Conservation (phyloP, 2,329 filamentous ascomycete genomes). For the Colletotrichum scovillei region DNA sequence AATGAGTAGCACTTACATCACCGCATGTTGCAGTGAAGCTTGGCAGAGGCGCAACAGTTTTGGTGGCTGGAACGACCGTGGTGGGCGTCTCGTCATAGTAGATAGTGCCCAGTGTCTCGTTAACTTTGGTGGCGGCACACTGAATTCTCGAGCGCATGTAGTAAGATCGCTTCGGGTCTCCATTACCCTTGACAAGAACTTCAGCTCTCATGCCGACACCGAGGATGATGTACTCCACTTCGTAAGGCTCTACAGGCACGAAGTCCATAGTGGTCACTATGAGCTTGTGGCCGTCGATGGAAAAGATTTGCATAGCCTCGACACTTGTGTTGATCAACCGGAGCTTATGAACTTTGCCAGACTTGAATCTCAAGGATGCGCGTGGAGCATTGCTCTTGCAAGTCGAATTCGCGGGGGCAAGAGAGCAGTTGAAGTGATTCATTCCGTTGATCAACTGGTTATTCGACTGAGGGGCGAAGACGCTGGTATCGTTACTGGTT, state of each 20-base stretch:
- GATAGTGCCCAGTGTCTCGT: slow-evolving; percentile 1
- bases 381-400: slow-evolving; percentile 11
- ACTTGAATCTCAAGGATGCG: slow-evolving; percentile 16
- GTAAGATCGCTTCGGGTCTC: slow-evolving; percentile 13
- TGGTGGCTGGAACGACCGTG: background rate
- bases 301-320: slow-evolving; percentile 32
- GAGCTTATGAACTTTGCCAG: slow-evolving; percentile 28
- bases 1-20: slow-evolving; percentile 1
- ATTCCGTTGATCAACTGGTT: slow-evolving; percentile 58
- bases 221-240: slow-evolving; percentile 20
- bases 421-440: slow-evolving; percentile 53
- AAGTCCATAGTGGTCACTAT: slow-evolving; percentile 24
- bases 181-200: slow-evolving; percentile 24
- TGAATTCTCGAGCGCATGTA: slow-evolving; percentile 20
- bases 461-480: slow-evolving; percentile 46
- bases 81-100: slow-evolving; percentile 13
- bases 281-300: slow-evolving; percentile 27
- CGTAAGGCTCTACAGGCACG: slow-evolving; percentile 28
- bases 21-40: slow-evolving; percentile 4
- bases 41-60: background rate
- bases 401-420: slow-evolving; percentile 56
- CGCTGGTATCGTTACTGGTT: slow-evolving; percentile 53
- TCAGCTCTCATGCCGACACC: slow-evolving; percentile 25
- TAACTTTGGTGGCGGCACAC: slow-evolving; percentile 11
- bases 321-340: slow-evolving; percentile 33